These are phyloP conservation scores for Pezicula radicicola DNA, from an alignment of 2,329 filamentous ascomycete genomes.

Conservation along the genomic window DNA sequence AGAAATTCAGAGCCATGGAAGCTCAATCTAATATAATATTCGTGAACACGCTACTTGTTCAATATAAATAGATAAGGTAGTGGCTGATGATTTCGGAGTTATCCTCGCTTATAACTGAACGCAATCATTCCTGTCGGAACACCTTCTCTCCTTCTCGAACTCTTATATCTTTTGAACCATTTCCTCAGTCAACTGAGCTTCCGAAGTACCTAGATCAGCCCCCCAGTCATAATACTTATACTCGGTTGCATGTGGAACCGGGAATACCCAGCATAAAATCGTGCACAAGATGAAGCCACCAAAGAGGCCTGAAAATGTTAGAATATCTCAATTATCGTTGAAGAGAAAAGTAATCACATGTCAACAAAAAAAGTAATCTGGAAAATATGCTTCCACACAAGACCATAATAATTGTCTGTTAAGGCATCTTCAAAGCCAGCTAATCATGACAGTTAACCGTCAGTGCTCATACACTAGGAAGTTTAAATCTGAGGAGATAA, in stretches of 20 bases:
- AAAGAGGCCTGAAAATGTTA: neutral
- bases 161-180: neutral
- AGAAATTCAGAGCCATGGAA: too few species aligned
- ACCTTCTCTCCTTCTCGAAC: too few species aligned
- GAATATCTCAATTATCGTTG: neutral
- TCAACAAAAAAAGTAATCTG: neutral
- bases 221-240: neutral
- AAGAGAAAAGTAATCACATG: neutral
- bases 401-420: neutral
- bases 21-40: too few species aligned
- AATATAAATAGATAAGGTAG: too few species aligned
- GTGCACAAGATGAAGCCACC: neutral
- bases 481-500: too few species aligned
- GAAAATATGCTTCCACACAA: neutral
- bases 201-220: neutral
- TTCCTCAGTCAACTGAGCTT: neutral
- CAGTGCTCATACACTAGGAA: too few species aligned
- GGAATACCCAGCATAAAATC: neutral
- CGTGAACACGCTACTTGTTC: too few species aligned
- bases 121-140: too few species aligned
- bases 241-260: neutral
- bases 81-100: too few species aligned
- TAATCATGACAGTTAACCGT: neutral
- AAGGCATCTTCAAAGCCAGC: neutral
- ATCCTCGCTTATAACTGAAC: too few species aligned